Base-by-base conservation (phyloP, 805 yeast genomes). In the Pichia cabralensis region DNA sequence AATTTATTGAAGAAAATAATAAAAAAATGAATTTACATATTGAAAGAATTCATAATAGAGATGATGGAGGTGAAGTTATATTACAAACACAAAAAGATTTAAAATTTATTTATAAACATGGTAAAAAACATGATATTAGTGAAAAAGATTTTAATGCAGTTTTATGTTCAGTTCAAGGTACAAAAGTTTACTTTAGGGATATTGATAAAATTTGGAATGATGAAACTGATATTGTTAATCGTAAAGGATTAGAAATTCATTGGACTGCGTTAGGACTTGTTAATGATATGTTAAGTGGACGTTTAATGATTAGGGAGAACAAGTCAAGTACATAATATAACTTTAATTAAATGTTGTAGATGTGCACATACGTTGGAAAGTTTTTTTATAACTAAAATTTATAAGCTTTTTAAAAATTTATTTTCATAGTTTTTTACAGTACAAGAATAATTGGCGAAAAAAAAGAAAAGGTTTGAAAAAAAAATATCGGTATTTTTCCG, bases 201-300 rank as follows among this genome's bases (percentile, higher is more conserved):
- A 65, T 81, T 35, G 65, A 63, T 30, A 58, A 61, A 7, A 58
- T 82, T 37, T 79, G 80, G 74, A 60, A 64, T 9, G 59, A 65
- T 25, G 79, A 76, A 42, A 75, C 89, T 2, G 69, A 80, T 51
- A 58, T 75, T 25, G 55, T 54, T 27, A 62, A 70, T 50, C 69
- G 94, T 62, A 80, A 79, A 60, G 84, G 86, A 36, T 60, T 58
- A 34, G 69, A 67, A 2, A 59, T 80, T 30, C 92, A 81, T 55
- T 82, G 94, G 94, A 60, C 63, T 33, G 62, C 67, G 31, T 64
- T 75, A 61, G 67, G 65, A 38, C 65, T 65, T 38, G 70, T 76
- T 22, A 71, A 75, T 41, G 83, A 78, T 50, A 71, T 81, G 46
- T 63, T 82, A 49, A 80, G 88, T 50, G 94, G 94, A 26, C 66